Conservation (phyloP, 2,329 filamentous ascomycete species). For the Aspergillus eucalypticola region DNA sequence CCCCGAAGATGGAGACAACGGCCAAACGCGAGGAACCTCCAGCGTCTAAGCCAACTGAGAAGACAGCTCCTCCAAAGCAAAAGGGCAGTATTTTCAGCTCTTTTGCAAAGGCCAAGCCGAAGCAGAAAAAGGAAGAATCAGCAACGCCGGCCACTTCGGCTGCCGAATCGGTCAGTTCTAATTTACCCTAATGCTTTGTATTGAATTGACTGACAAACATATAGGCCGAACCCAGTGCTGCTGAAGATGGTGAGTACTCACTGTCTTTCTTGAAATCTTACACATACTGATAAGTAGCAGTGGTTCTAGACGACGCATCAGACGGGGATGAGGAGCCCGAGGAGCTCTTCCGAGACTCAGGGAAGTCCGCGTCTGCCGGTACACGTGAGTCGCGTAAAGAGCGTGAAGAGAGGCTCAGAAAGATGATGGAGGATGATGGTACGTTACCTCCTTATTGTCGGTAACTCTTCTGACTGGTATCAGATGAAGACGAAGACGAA, state of each 20-base stretch:
- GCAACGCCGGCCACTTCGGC: conserved; percentile 37
- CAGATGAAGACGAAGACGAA: conserved; percentile 48
- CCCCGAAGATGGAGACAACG: conserved; percentile 21
- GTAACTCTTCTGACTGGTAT: conserved; percentile 25
- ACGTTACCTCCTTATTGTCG: conserved; percentile 37
- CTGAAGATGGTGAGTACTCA: conserved; percentile 52
- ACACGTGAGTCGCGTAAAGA: conserved; percentile 57
- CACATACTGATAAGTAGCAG: conserved; percentile 37
- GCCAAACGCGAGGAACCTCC: conserved; percentile 28
- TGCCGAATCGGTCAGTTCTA: conserved; percentile 39
- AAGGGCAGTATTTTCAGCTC: conserved; percentile 72
- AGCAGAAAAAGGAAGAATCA: conserved; percentile 48
- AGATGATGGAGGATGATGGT: conserved; percentile 72
- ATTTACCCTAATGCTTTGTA: background rate
- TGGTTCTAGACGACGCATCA: conserved; percentile 55
- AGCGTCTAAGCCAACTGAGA: conserved; percentile 37
- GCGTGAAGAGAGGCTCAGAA: conserved; percentile 64
- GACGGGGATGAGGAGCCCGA: conserved; percentile 60
- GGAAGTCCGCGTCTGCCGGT: conserved; percentile 39
- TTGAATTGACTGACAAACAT: conserved; percentile 8
- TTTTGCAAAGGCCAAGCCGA: conserved; percentile 71
- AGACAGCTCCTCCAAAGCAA: conserved; percentile 53
- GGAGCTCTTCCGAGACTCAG: conserved; percentile 48
- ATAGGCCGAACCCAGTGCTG: conserved; percentile 39
- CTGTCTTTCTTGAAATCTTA: background rate